These are phyloP conservation scores for Naganishia vaughanmartiniae DNA, from an alignment of 768 basidiomycete genomes.

Conservation along the genomic window DNA sequence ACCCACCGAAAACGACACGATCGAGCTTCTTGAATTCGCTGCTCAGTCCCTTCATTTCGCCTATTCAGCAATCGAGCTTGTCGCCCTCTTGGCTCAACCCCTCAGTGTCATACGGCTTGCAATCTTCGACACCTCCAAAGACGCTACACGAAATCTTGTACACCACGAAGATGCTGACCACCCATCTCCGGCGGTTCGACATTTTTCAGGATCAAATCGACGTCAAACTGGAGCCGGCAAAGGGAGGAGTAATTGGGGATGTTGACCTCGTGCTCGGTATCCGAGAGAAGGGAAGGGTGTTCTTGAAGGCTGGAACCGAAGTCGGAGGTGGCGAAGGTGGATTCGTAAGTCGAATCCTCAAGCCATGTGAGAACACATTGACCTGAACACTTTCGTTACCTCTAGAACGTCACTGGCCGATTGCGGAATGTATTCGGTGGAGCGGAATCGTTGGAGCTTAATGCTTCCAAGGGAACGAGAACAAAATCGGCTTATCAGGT, in stretches of 20 bases:
- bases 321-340: constrained; percentile 89
- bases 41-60: constrained; percentile 64
- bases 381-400: not conserved
- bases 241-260: constrained; percentile 47
- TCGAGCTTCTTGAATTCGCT: constrained; percentile 76
- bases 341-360: constrained; percentile 62
- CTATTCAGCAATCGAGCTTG: constrained; percentile 32
- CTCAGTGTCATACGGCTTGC: constrained; percentile 34
- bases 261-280: constrained; percentile 54
- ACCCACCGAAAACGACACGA: constrained; percentile 66
- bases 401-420: constrained; percentile 71
- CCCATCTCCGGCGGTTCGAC: constrained; percentile 68
- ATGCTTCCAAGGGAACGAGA: constrained; percentile 77
- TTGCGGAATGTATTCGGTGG: constrained; percentile 87
- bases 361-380: constrained; percentile 3
- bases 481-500: constrained; percentile 80
- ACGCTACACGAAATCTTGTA: constrained; percentile 68
- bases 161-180: constrained; percentile 66
- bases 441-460: constrained; percentile 81
- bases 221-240: constrained; percentile 63
- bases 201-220: constrained; percentile 78
- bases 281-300: constrained; percentile 71
- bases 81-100: constrained; percentile 44
- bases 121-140: constrained; percentile 43
- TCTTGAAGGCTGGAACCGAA: constrained; percentile 79